These are phyloP conservation scores for Blastobotrys proliferans DNA, from an alignment of 1,139 yeast species.

Conservation along the genomic window DNA sequence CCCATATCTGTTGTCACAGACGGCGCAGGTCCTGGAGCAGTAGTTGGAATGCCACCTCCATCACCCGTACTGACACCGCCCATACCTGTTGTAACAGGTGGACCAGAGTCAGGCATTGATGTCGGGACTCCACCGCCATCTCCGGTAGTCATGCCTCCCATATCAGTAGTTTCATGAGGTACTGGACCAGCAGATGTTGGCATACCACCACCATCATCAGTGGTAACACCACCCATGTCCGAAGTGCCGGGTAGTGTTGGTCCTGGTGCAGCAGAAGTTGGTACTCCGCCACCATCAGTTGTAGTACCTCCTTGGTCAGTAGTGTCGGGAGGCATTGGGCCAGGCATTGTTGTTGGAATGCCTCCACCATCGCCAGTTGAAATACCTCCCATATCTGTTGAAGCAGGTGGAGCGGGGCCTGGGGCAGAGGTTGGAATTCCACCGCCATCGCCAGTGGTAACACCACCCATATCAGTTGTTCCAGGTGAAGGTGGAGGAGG, in stretches of 20 bases:
- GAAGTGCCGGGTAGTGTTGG: no score
- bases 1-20: no score
- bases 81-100: no score
- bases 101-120: neutral
- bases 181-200: no score
- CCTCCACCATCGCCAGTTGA: conserved; percentile 8
- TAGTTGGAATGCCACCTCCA: conserved; percentile 3
- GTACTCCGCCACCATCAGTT: conserved; percentile 1
- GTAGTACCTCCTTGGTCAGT: conserved; percentile 1
- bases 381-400: neutral
- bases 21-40: neutral
- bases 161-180: no score
- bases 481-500: neutral
- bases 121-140: no score
- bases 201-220: no score
- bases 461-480: no score
- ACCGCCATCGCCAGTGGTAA: no score
- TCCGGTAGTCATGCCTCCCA: no score
- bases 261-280: no score
- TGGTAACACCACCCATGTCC: no score
- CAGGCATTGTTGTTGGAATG: neutral
- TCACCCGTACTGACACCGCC: conserved; percentile 1
- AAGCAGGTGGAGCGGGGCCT: neutral
- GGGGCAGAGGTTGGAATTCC: neutral
- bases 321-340: neutral